These are phyloP conservation scores for Sporobolomyces pararoseus DNA, from an alignment of 768 basidiomycete genomes.

Conservation along the genomic window DNA sequence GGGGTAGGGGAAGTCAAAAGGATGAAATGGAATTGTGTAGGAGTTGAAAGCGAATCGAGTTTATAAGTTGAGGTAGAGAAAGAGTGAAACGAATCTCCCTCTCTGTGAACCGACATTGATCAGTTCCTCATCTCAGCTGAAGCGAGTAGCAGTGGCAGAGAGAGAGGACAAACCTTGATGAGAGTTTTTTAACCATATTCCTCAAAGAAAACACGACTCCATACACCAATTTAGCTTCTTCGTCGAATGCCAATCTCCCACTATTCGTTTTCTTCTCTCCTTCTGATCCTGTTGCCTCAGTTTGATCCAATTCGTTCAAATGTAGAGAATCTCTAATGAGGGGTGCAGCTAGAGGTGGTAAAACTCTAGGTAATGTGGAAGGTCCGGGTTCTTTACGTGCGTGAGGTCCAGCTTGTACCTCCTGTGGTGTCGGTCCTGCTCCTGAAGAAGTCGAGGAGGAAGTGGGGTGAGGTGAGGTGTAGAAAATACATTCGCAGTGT, in stretches of 20 bases:
- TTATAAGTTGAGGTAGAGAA: conserved; percentile 90
- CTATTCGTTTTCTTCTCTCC: conserved; percentile 46
- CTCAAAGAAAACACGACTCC: conserved; percentile 85
- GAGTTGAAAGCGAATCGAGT: conserved; percentile 85
- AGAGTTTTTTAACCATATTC: conserved; percentile 92
- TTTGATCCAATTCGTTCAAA: not conserved
- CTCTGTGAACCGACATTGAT: conserved; percentile 51
- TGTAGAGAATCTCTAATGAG: not conserved
- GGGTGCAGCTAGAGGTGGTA: conserved; percentile 67
- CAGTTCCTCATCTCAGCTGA: no score
- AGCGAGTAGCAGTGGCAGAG: not conserved
- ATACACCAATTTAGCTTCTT: conserved; percentile 95
- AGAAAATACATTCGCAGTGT: conserved; percentile 49
- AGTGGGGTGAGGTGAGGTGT: conserved; percentile 85
- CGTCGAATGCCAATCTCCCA: conserved; percentile 80
- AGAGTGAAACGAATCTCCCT: conserved; percentile 82
- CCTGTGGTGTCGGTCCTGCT: conserved; percentile 67
- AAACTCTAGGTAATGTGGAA: conserved; percentile 64
- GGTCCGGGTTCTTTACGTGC: conserved; percentile 55
- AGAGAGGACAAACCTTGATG: conserved; percentile 61
- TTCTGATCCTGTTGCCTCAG: not conserved
- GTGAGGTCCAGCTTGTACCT: conserved; percentile 45
- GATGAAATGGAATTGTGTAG: conserved; percentile 90
- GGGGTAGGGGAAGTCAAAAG: conserved; percentile 65
- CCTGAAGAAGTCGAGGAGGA: conserved; percentile 54